These are phyloP conservation scores for Nannochloropsis gaditana DNA, from an alignment of 108 stramenopile genomes.

Conservation along the genomic window DNA sequence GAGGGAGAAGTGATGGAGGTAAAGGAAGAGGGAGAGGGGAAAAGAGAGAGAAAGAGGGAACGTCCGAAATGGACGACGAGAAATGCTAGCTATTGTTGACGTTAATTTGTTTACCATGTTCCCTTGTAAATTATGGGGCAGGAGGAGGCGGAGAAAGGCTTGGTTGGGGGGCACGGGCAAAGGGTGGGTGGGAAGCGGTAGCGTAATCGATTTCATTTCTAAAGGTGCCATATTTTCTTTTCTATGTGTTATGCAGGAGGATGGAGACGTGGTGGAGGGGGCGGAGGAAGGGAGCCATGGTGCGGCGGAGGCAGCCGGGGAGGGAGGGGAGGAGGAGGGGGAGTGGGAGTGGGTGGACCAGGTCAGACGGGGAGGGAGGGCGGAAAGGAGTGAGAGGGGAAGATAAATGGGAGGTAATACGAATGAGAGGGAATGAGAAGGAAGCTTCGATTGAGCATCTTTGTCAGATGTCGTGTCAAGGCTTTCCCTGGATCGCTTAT, in stretches of 20 bases:
- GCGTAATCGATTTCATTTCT: not conserved
- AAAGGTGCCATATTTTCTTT: not conserved
- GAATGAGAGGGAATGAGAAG: not conserved
- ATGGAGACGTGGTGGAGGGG: not conserved
- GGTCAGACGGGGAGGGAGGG: not conserved
- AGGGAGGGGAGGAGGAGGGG: not conserved
- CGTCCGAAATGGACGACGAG: not conserved
- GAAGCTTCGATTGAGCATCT: no score
- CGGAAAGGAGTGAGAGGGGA: not conserved
- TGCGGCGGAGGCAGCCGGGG: conserved; percentile 26
- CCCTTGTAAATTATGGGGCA: not conserved
- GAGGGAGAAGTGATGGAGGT: conserved; percentile 49
- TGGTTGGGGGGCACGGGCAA: not conserved
- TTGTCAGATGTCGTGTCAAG: no score
- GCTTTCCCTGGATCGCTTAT: no score
- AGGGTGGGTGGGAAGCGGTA: not conserved
- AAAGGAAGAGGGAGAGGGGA: conserved; percentile 49
- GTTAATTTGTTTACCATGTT: not conserved
- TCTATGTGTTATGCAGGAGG: not conserved
- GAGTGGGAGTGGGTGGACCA: not conserved
- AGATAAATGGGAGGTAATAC: not conserved
- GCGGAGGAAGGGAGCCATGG: conserved; percentile 43
- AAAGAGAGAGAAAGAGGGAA: conserved; percentile 33
- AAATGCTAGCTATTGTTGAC: not conserved
- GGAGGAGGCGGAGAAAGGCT: not conserved